phyloP scores from a whole-genome alignment of 306 rosid species.

The Dryas drummondii region DNA sequence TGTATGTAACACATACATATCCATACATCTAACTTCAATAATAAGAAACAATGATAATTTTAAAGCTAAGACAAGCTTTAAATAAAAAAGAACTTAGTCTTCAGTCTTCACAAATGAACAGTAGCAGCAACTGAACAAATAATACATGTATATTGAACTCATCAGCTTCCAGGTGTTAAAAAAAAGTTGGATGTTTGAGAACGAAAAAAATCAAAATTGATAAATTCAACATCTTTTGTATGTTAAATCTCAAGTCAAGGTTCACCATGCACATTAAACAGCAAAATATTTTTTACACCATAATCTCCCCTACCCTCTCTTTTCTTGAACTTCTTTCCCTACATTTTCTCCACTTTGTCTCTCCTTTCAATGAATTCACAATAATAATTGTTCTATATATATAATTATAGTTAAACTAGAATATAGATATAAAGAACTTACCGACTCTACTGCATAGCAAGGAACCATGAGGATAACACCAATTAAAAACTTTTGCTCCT shows the following conservation, averaged over 20 bases:
- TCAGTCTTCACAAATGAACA: neutral
- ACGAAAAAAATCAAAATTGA: neutral
- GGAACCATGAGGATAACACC: constrained; percentile 98
- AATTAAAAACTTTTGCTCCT: constrained; percentile 93
- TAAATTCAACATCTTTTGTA: neutral
- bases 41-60: neutral
- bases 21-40: neutral
- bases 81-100: neutral
- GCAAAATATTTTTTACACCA: neutral
- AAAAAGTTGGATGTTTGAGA: neutral
- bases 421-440: constrained; percentile 37
- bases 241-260: neutral
- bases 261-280: constrained; percentile 9
- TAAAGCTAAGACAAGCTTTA: neutral
- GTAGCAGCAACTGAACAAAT: neutral
- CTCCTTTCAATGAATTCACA: neutral
- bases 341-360: neutral
- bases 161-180: neutral
- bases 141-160: neutral
- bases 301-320: neutral
- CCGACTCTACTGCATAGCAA: constrained; percentile 92
- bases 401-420: no score
- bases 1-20: neutral
- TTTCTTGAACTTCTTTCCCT: neutral
- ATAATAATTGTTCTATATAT: no score